Evolutionary conservation across 306 rosid genomes (phyloP).

Genomic region (Trifolium dubium): DNA sequence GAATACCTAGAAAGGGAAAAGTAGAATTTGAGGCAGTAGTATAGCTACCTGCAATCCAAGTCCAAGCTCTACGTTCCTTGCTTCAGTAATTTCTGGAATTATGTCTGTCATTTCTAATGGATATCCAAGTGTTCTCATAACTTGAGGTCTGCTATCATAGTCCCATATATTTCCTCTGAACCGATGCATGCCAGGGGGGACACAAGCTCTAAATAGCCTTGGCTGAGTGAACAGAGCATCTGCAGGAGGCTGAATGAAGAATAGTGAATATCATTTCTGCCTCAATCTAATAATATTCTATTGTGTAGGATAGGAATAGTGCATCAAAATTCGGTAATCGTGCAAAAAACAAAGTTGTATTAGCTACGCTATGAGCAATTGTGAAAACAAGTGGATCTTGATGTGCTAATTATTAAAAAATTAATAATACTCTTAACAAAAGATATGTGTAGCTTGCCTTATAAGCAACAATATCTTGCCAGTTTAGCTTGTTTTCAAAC

Average conservation of each 20-base stretch:
- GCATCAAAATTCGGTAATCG: conserved; percentile 9
- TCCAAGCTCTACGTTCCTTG: conserved; percentile 89
- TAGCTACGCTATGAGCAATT: neutral
- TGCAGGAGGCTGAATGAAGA: conserved; percentile 80
- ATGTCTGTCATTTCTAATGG: conserved; percentile 68
- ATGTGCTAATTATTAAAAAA: conserved; percentile 8
- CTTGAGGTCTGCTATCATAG: conserved; percentile 76
- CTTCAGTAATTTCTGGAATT: conserved; percentile 79
- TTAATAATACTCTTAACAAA: conserved; percentile 32
- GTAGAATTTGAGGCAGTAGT: conserved; percentile 25
- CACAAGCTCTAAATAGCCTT: conserved; percentile 93
- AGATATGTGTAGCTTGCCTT: conserved; percentile 60
- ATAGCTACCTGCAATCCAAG: conserved; percentile 86
- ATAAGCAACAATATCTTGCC: conserved; percentile 91
- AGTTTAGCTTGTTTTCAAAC: conserved; percentile 82
- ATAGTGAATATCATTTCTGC: conserved; percentile 44
- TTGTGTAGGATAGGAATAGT: conserved; percentile 7
- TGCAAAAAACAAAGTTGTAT: conserved; percentile 19
- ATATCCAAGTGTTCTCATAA: conserved; percentile 75
- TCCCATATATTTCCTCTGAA: conserved; percentile 98
- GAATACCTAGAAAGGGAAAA: conserved; percentile 31
- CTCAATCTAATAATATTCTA: conserved; percentile 35
- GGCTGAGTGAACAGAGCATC: conserved; percentile 96
- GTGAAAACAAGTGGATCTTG: conserved; percentile 1
- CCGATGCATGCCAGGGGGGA: conserved; percentile 96